Evolutionary conservation across 2,329 filamentous ascomycete genomes (phyloP).

Genomic region (Elsinoe necatrix): DNA sequence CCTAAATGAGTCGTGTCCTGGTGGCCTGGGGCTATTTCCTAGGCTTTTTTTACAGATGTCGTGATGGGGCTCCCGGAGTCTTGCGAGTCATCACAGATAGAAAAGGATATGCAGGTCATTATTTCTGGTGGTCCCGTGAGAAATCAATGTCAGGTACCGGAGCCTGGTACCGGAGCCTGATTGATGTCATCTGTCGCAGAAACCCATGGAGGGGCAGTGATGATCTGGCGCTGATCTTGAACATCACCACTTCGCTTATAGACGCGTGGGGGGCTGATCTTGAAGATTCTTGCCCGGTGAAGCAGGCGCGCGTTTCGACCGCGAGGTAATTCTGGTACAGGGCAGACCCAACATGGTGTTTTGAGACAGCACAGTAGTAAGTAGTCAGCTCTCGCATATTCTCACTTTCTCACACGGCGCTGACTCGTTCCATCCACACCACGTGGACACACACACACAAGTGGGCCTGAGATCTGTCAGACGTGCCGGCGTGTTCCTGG

Average conservation of each 20-base stretch:
- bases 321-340: neutral
- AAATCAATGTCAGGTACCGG: neutral
- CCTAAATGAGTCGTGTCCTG: conserved; percentile 6
- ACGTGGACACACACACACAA: neutral
- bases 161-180: neutral
- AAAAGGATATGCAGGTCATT: neutral
- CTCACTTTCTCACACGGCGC: too few relatives aligned
- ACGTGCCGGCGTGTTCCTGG: conserved; percentile 2
- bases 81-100: neutral
- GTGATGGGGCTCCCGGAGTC: neutral
- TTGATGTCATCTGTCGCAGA: neutral
- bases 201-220: neutral
- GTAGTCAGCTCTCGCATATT: too few relatives aligned
- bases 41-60: neutral
- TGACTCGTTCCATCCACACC: neutral
- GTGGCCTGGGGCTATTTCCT: neutral
- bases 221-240: neutral
- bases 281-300: neutral
- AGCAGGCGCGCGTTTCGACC: neutral
- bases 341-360: neutral
- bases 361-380: neutral
- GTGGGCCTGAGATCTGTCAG: neutral
- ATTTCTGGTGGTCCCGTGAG: neutral
- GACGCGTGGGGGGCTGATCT: neutral
- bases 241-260: neutral